Evolutionary conservation across 1,284 basidiomycete species (phyloP).

Genomic region (Cystobasidium sp.): DNA sequence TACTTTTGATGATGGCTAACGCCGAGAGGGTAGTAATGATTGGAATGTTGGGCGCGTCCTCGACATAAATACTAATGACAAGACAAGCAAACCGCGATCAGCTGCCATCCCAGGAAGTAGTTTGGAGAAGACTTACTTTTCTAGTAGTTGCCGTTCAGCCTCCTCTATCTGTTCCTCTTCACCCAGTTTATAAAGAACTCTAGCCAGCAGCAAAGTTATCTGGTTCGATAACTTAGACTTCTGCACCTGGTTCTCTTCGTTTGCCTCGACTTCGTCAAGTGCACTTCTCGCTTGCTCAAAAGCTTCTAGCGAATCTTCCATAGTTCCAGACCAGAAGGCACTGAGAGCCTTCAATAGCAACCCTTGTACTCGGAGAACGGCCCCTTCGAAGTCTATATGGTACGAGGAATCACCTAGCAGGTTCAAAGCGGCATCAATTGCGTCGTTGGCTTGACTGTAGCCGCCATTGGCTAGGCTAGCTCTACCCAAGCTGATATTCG

Average conservation of each 20-base stretch:
- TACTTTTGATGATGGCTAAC: conserved; percentile 79
- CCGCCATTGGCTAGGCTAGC: conserved; percentile 68
- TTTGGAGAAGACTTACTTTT: conserved; percentile 66
- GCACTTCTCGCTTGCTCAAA: conserved; percentile 66
- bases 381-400: conserved; percentile 59
- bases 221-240: conserved; percentile 64
- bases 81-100: conserved; percentile 17
- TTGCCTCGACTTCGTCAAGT: conserved; percentile 60
- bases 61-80: conserved; percentile 44
- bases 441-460: conserved; percentile 68
- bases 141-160: conserved; percentile 78
- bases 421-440: conserved; percentile 73
- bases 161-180: conserved; percentile 73
- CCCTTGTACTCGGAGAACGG: conserved; percentile 66
- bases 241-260: conserved; percentile 49
- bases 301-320: conserved; percentile 67
- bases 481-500: conserved; percentile 81
- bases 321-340: conserved; percentile 67
- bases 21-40: conserved; percentile 82
- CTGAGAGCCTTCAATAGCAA: conserved; percentile 74
- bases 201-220: conserved; percentile 74
- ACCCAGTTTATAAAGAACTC: conserved; percentile 79
- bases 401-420: conserved; percentile 62
- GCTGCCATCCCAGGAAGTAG: conserved; percentile 25
- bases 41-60: conserved; percentile 67